These are phyloP conservation scores for Macrophomina tecta DNA, from an alignment of 2,329 filamentous ascomycete species.

Conservation along the genomic window DNA sequence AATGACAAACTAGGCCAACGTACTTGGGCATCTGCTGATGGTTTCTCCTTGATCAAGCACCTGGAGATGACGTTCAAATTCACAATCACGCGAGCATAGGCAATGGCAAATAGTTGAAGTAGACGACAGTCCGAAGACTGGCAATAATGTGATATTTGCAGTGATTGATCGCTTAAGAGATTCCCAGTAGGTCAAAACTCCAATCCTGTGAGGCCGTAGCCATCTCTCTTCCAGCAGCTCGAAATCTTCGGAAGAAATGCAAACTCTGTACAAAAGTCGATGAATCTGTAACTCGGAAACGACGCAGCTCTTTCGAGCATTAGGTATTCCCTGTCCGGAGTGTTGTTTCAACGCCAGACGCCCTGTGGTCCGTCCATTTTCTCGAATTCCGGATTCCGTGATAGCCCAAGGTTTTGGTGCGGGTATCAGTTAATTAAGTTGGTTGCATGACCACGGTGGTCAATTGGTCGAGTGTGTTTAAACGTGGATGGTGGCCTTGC, in stretches of 20 bases:
- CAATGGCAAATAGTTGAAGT: background rate
- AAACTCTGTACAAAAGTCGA: conserved; percentile 6
- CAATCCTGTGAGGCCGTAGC: conserved; percentile 7
- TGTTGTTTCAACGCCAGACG: conserved; percentile 18
- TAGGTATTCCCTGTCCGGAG: background rate
- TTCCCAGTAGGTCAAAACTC: background rate
- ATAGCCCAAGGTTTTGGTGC: background rate
- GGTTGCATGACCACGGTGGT: background rate
- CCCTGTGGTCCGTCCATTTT: background rate
- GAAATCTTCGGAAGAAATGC: background rate
- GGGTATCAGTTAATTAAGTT: background rate
- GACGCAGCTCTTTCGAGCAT: background rate
- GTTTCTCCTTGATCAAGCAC: too few relatives aligned
- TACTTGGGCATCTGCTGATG: too few relatives aligned
- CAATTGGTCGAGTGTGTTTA: background rate
- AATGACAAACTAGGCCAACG: too few relatives aligned
- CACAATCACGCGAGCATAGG: background rate
- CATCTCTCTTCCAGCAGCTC: conserved; percentile 2
- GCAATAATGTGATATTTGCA: conserved; percentile 6
- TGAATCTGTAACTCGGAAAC: conserved; percentile 2
- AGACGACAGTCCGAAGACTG: background rate
- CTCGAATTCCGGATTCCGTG: background rate
- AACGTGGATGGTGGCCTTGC: conserved; percentile 17
- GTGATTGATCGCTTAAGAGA: background rate
- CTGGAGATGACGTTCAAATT: background rate